phyloP scores from a whole-genome alignment of 108 stramenopile species.

The Fistulifera pelliculosa region DNA sequence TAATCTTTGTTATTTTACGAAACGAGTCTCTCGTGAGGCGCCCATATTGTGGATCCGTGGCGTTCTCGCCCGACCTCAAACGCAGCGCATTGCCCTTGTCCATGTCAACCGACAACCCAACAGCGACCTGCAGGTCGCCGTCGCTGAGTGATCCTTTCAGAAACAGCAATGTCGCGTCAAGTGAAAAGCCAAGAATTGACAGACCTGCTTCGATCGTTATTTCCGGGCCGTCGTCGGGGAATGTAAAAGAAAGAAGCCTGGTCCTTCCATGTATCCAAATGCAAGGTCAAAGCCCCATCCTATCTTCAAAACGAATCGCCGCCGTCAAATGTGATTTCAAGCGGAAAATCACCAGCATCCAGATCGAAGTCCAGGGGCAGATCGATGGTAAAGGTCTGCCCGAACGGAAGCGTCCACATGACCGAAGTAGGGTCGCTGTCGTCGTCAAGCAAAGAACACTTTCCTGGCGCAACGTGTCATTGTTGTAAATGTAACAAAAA shows the following conservation, averaged over 20 bases:
- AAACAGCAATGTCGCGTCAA: constrained; percentile 12
- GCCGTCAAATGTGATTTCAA: constrained; percentile 7
- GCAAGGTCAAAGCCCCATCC: constrained; percentile 17
- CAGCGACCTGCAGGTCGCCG: constrained; percentile 15
- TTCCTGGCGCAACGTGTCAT: not conserved
- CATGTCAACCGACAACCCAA: constrained; percentile 23
- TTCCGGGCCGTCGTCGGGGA: constrained; percentile 12
- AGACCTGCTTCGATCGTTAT: constrained; percentile 13
- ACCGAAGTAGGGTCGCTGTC: constrained; percentile 5
- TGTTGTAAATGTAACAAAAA: not conserved
- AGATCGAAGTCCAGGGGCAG: constrained; percentile 15
- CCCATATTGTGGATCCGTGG: constrained; percentile 9
- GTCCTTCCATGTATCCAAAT: constrained; percentile 20
- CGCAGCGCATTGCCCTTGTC: constrained; percentile 24
- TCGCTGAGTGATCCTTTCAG: constrained; percentile 8
- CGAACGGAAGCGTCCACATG: constrained; percentile 34
- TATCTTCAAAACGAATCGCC: constrained; percentile 2
- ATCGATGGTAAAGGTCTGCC: constrained; percentile 4
- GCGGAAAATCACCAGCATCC: constrained; percentile 12
- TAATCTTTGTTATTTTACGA: constrained; percentile 8
- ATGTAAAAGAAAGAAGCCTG: constrained; percentile 25
- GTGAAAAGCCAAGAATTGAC: constrained; percentile 1
- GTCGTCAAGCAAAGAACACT: not conserved
- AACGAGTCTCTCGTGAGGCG: constrained; percentile 9
- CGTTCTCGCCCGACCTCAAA: constrained; percentile 5